A percentile compares a stretch with the other conserved stretches of the same genome.
Evolutionary conservation across 768 basidiomycete species (phyloP).

Genomic region (Boletus reticulatus): DNA sequence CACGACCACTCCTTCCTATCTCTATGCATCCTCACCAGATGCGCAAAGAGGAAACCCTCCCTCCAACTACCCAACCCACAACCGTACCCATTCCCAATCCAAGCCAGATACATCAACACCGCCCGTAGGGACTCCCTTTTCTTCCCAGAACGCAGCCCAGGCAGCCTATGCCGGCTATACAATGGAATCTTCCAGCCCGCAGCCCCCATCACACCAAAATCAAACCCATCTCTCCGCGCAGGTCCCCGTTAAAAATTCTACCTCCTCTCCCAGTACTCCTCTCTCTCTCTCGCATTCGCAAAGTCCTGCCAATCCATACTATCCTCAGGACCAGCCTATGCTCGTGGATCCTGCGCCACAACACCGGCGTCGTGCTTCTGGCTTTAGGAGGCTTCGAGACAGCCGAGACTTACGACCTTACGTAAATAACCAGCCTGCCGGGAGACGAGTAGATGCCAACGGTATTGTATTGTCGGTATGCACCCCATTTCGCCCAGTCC

Average conservation of each 20-base stretch:
- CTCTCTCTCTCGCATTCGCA: constrained; percentile 62
- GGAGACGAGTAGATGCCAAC: constrained; percentile 73
- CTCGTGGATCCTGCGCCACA: constrained; percentile 56
- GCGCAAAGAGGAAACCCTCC: constrained; percentile 41
- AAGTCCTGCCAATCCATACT: constrained; percentile 52
- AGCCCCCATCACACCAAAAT: constrained; percentile 47
- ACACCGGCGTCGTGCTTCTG: constrained; percentile 67
- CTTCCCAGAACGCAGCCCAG: constrained; percentile 47
- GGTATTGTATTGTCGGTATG: constrained; percentile 82
- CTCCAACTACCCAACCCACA: constrained; percentile 51
- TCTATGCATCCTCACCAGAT: constrained; percentile 37
- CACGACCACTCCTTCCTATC: constrained; percentile 45
- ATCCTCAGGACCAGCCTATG: constrained; percentile 69
- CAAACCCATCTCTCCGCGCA: constrained; percentile 53
- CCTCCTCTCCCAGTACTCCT: constrained; percentile 71
- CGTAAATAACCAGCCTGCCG: constrained; percentile 57
- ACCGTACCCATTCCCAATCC: constrained; percentile 55
- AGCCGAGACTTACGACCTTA: constrained; percentile 76
- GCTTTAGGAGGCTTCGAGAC: constrained; percentile 77
- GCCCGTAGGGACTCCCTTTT: constrained; percentile 48
- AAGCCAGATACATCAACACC: constrained; percentile 54
- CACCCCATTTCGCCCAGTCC: constrained; percentile 13
- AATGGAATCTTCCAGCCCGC: constrained; percentile 67
- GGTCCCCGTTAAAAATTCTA: constrained; percentile 48
- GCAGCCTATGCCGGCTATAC: constrained; percentile 49